These are phyloP conservation scores for Immersiella caudata DNA, from an alignment of 495 filamentous ascomycete species.

Conservation along the genomic window DNA sequence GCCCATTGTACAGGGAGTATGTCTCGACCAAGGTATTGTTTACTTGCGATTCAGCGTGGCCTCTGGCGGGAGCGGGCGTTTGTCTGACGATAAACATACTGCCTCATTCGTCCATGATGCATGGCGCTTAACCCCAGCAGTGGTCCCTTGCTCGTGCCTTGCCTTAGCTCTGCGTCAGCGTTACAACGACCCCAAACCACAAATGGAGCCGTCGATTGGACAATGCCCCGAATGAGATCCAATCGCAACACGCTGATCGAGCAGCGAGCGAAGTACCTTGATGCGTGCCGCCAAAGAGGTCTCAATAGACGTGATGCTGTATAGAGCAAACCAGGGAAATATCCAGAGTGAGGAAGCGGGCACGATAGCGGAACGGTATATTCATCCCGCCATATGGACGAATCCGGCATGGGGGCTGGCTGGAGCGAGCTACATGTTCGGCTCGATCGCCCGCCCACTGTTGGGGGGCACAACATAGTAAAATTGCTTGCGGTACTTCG, in stretches of 20 bases:
- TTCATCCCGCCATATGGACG: background rate
- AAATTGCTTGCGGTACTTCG: background rate
- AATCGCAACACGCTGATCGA: background rate
- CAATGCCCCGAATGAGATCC: constrained; percentile 2
- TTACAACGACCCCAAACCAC: constrained; percentile 12
- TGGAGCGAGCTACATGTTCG: background rate
- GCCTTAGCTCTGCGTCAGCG: constrained; percentile 12
- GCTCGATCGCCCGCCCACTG: background rate
- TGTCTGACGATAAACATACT: background rate
- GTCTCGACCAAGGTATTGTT: background rate
- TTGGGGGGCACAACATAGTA: background rate
- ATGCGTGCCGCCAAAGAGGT: background rate
- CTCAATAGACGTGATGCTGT: background rate
- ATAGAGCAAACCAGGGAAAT: constrained; percentile 9
- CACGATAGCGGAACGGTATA: constrained; percentile 3
- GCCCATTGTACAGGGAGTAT: background rate
- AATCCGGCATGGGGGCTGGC: background rate
- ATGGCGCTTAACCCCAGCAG: background rate
- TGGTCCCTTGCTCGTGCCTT: constrained; percentile 6
- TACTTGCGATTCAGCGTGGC: background rate
- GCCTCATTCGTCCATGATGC: background rate
- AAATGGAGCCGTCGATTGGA: constrained; percentile 10
- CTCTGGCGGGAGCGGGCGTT: too few species aligned
- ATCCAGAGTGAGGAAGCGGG: constrained; percentile 7
- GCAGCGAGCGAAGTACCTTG: background rate